Base-by-base conservation (phyloP, 2,329 filamentous ascomycete species). In the Stagonosporopsis cucurbitacearum region DNA sequence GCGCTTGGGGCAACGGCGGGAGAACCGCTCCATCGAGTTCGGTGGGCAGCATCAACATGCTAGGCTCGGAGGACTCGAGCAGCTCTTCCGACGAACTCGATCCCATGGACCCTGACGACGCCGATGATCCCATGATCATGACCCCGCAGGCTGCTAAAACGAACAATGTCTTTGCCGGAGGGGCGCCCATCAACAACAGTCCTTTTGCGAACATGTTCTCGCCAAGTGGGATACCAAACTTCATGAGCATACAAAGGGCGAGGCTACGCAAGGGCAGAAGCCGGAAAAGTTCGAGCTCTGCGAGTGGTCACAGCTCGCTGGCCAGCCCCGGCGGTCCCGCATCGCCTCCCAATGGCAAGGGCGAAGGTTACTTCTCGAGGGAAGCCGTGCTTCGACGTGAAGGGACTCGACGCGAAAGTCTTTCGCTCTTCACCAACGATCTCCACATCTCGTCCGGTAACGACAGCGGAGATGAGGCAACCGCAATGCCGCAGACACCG, bases 401-500 rank as follows among this genome's bases (percentile, higher is more conserved):
- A 7, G 75, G 81, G 37, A 83, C 89, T 8, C 84, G 94, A 40
- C 84, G 94, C 39, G 93, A 97, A 75, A 96, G 92, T 73, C 87
- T 98, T 57, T 96, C 91, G 63, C 87, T 95, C 80, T 92, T 93
- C 33, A 93, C 93, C 15, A 93, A 95, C 64, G 92, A 96, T 66
- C 78, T 97, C 19, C 89, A 95, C 62, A 89, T 97, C 20, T 88
- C 85, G 11, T 87, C 86, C 49, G 85, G 91, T 4, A 92, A 88
- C 64, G 93, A 96, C 67, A 91, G 88, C 69, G 89, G 91, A 13
- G 90, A 94, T 61, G 86, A 85, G 62, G 81, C 80, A 57, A 82
- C 80, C 7, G 79, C 69, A 26, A 60, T 72, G 32, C 77, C 74
- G 20, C 77, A 74, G 44, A 87, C 88, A 51, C 84, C 90, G 45